Percentiles rank a stretch among this genome's conserved stretches.
Conservation (phyloP, 2,329 filamentous ascomycete species). For the Aspergillus sp. region DNA sequence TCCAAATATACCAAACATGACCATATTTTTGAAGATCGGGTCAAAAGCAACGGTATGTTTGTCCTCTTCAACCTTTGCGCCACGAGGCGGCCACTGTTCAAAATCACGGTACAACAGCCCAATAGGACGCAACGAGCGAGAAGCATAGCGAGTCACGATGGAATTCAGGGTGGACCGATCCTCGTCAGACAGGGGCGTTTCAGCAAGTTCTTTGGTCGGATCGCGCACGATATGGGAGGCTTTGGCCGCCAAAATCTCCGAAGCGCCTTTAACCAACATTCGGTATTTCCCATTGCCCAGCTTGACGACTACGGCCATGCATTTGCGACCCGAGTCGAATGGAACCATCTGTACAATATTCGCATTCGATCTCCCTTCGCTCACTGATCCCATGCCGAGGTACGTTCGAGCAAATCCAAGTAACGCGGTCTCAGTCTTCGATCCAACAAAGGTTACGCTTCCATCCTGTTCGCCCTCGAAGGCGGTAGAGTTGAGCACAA, state of each 20-base stretch:
- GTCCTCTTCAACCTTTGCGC: slow-evolving; percentile 51
- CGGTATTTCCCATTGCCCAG: slow-evolving; percentile 48
- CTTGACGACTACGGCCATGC: slow-evolving; percentile 58
- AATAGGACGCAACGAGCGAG: slow-evolving; percentile 73
- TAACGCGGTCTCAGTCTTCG: slow-evolving; percentile 69
- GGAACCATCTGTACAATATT: slow-evolving; percentile 47
- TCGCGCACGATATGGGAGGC: slow-evolving; percentile 49
- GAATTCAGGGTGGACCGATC: slow-evolving; percentile 53
- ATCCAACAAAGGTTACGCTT: slow-evolving; percentile 57
- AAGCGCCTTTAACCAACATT: slow-evolving; percentile 48
- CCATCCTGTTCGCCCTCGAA: slow-evolving; percentile 59
- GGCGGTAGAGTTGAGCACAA: slow-evolving; percentile 60
- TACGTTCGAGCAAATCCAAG: slow-evolving; percentile 60
- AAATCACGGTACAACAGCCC: slow-evolving; percentile 79
- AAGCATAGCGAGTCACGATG: slow-evolving; percentile 70
- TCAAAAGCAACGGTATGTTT: slow-evolving; percentile 57
- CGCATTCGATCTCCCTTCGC: slow-evolving; percentile 54
- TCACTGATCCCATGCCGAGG: slow-evolving; percentile 55
- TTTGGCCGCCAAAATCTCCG: slow-evolving; percentile 42
- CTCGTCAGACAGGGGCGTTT: slow-evolving; percentile 46
- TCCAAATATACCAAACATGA: slow-evolving; percentile 62
- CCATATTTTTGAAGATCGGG: slow-evolving; percentile 59
- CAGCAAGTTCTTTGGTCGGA: slow-evolving; percentile 50
- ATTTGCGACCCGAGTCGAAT: slow-evolving; percentile 61
- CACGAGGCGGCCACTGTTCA: slow-evolving; percentile 69